Percentiles rank a stretch among this genome's conserved stretches.
Evolutionary conservation across 108 stramenopile genomes (phyloP).

Genomic region (Aurantiochytrium sp.): DNA sequence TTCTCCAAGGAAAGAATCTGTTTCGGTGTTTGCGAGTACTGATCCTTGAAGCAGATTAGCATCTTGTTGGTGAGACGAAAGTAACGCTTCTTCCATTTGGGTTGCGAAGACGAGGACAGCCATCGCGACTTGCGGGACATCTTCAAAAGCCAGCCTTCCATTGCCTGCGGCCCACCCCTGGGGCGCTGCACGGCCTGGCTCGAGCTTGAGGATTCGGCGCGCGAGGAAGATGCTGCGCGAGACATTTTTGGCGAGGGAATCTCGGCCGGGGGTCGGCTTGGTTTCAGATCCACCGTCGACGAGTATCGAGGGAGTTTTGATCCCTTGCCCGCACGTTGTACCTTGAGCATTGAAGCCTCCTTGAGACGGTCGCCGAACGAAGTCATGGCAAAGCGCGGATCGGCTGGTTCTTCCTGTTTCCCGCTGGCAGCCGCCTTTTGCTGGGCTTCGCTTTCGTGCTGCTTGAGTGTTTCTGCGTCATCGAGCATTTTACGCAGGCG

Average conservation of each 20-base stretch:
- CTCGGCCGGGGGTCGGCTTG: not conserved
- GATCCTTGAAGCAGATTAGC: not conserved
- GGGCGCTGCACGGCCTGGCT: not conserved
- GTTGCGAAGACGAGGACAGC: not conserved
- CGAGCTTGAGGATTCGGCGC: not conserved
- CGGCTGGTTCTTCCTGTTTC: not conserved
- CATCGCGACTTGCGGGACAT: constrained; percentile 3
- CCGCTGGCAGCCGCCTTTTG: too few species aligned
- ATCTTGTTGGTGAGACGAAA: not conserved
- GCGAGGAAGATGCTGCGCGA: not conserved
- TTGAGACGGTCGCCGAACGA: not conserved
- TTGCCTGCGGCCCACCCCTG: not conserved
- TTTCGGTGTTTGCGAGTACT: not conserved
- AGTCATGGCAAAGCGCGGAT: not conserved
- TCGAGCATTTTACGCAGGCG: not conserved
- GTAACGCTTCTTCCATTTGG: not conserved
- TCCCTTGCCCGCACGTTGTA: not conserved
- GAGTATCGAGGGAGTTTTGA: not conserved
- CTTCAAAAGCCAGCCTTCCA: not conserved
- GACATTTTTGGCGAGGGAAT: not conserved
- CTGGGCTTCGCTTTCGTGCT: not conserved
- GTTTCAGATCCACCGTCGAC: not conserved
- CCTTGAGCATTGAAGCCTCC: not conserved
- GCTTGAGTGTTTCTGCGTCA: not conserved
- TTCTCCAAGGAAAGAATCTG: not conserved